A percentile compares a stretch with the other conserved stretches of the same genome.
Evolutionary conservation across 495 filamentous ascomycete genomes (phyloP).

Genomic region (Rostrohypoxylon terebratum): DNA sequence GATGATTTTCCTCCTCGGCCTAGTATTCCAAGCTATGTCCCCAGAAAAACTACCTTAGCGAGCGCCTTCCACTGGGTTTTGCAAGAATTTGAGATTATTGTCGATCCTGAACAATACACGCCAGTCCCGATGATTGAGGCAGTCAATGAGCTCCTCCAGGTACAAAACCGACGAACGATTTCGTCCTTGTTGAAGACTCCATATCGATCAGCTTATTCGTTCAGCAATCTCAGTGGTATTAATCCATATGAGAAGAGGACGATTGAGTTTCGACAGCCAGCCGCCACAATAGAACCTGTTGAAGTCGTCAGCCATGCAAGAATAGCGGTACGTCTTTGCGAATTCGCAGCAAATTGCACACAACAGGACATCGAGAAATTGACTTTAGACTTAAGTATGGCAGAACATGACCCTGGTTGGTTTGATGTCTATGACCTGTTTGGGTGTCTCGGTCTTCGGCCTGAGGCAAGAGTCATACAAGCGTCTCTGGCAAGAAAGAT

Average conservation of each 20-base stretch:
- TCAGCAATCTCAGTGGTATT: not conserved
- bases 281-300: conserved; percentile 20
- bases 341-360: conserved; percentile 11
- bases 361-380: not conserved
- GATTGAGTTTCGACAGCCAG: conserved; percentile 42
- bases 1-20: conserved; percentile 14
- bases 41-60: no score
- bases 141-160: not conserved
- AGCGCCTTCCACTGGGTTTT: not conserved
- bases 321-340: conserved; percentile 24
- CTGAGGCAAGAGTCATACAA: conserved; percentile 35
- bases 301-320: conserved; percentile 33
- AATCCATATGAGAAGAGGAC: conserved; percentile 20
- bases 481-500: conserved; percentile 1
- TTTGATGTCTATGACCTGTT: conserved; percentile 44
- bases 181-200: conserved; percentile 2
- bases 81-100: not conserved
- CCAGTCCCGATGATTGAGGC: conserved; percentile 2
- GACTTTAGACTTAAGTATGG: conserved; percentile 3
- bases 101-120: no score
- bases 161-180: not conserved
- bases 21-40: not conserved
- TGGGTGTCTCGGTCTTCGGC: conserved; percentile 4
- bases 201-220: not conserved
- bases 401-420: conserved; percentile 18